Evolutionary conservation across 169 alveolate genomes (phyloP), one percentile per base, ranked within the genome.

Genomic region (Eimeria brunetti): DNA sequence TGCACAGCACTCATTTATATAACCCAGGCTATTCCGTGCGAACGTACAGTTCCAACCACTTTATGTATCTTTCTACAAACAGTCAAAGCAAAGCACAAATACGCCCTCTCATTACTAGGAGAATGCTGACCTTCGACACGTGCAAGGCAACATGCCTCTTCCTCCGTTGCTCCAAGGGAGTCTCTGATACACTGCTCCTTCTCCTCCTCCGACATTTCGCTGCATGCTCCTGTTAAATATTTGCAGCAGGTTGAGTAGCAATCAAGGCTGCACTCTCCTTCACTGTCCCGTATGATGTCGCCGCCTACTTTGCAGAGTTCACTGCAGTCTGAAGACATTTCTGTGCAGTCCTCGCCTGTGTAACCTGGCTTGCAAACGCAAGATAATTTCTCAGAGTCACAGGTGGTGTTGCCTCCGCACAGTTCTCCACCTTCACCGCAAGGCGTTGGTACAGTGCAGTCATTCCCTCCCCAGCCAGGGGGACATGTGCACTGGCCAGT

Each of bases 231-330:
- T 71, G 27, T 46, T 91, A 91, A 22, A 71, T 41, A 58, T 12
- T 78, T 62, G 91, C 95, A 91, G 88, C 95, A 91, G 5, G 62
- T 67, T 20, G 76, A 41, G 46, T 60, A 62, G 91, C 95, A 91
- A 80, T 91, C 95, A 16, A 46, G 36, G n/a, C 27, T n/a, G 85
- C 91, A 84, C 46, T 80, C 58, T 38, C 91, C 60, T n/a, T 22
- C 60, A 36, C 60, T 38, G 38, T 91, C 91, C 38, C 56, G 11
- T 33, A 78, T 36, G 38, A 91, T 51, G 22, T 62, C 7, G 56
- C 88, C 94, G 46, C 91, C 91, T 8, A 53, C 76, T 62, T 16
- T 58, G 95, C 95, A 91, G 76, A 67, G 38, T 2, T 80, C 91
- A 20, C 62, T 56, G 85, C 95, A 91, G 51, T 84, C 58, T 33